Base-by-base conservation (phyloP, 345 rosid species). In the Mallotus nudiflorus region DNA sequence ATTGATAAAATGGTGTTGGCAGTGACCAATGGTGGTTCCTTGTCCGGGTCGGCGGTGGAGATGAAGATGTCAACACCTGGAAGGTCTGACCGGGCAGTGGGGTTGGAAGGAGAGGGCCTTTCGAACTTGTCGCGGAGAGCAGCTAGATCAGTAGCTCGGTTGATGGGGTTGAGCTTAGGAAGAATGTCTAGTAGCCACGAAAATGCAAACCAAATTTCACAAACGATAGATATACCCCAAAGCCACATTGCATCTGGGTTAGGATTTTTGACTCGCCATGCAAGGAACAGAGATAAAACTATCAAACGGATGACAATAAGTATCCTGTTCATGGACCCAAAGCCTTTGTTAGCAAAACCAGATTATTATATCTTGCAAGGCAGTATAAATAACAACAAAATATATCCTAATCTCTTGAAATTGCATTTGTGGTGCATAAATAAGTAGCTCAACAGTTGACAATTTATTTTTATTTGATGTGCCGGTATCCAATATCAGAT, bases 161-260 rank as follows among this genome's bases (percentile, higher is more conserved):
- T 91, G 65, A 94, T 88, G 40, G 96, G 97, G 70, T 94, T 94
- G 65, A 89, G 73, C 81, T 91, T 94, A 0, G 97, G 97, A 15
- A 91, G 87, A 49, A 90, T 76, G 67, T 94, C 97, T 9, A 94
- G 82, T 40, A 94, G 62, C 98, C 96, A 94, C 16, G 97, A 94
- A 70, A 94, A 88, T 13, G 95, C 91, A n/a, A 94, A 94, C 98
- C 98, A 94, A 42, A 84, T 25, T 81, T 94, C 97, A 25, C 98
- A 93, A 18, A 89, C 88, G 10, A 84, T 75, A 10, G 98, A 93
- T 59, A 91, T 54, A 0, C 80, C 98, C 97, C 97, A 91, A 25
- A 94, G 74, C 97, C 95, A 88, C 80, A 87, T 82, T 39, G 98
- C 98, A 39, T 91, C 98, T 29, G 73, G 77, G 58, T 94, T 94